These are phyloP conservation scores for Taphrina flavorubra DNA, from an alignment of 1,139 yeast genomes.

Conservation along the genomic window DNA sequence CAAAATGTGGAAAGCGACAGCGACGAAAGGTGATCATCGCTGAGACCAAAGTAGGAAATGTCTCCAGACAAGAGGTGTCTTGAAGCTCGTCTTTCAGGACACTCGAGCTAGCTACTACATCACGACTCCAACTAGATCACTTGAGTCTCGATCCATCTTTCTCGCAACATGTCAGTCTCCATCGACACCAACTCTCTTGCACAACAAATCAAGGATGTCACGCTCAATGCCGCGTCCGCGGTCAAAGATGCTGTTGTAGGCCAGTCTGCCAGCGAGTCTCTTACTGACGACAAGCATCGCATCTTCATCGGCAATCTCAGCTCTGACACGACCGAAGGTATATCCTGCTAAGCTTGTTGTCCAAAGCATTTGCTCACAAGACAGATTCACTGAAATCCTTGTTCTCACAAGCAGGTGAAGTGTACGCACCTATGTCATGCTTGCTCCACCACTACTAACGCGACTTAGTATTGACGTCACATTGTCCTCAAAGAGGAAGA, in stretches of 20 bases:
- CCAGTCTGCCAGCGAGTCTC: constrained; percentile 43
- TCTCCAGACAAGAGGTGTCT: background rate
- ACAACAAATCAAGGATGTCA: constrained; percentile 33
- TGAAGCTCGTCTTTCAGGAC: background rate
- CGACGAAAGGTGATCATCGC: constrained; percentile 10
- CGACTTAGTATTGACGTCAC: constrained; percentile 45
- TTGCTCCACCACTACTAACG: constrained; percentile 1
- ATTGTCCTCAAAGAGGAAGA: constrained; percentile 43
- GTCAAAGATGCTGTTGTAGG: constrained; percentile 35
- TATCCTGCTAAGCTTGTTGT: constrained; percentile 10
- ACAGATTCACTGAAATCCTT: constrained; percentile 26
- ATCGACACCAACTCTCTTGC: constrained; percentile 30
- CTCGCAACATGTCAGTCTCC: constrained; percentile 22
- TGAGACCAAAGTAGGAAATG: constrained; percentile 7
- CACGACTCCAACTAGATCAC: background rate
- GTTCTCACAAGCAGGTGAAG: constrained; percentile 47
- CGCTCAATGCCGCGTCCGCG: constrained; percentile 12
- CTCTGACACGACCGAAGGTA: constrained; percentile 48
- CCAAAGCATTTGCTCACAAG: too few species aligned
- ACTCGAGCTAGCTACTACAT: background rate
- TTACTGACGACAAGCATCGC: constrained; percentile 46
- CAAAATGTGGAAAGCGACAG: constrained; percentile 9
- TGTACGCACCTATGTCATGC: constrained; percentile 48
- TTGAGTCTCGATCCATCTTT: constrained; percentile 14
- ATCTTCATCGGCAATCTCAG: constrained; percentile 52